Percentiles rank a stretch among this genome's conserved stretches.
Evolutionary conservation across 805 yeast genomes (phyloP).

Genomic region (Hanseniaspora clermontiae): DNA sequence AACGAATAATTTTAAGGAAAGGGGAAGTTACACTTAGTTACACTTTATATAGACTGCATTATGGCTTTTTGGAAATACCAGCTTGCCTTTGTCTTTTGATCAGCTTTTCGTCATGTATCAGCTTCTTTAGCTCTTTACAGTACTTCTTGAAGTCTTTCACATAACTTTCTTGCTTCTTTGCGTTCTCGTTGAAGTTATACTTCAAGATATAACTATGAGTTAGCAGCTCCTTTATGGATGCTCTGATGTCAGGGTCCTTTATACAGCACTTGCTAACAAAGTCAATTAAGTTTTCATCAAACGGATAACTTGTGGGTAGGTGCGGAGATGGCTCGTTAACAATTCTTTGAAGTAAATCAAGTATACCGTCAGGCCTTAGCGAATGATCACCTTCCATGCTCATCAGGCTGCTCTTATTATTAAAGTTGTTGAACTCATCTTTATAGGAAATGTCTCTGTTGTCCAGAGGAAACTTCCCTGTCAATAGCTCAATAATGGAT

Average conservation of each 20-base stretch:
- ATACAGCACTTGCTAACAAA: conserved; percentile 65
- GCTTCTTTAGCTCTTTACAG: conserved; percentile 30
- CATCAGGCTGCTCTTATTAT: background rate
- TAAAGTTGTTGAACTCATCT: background rate
- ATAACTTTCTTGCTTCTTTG: conserved; percentile 15
- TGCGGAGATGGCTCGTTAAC: conserved; percentile 88
- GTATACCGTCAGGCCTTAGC: conserved; percentile 66
- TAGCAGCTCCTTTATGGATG: conserved; percentile 60
- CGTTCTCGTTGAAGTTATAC: conserved; percentile 26
- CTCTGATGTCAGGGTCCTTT: conserved; percentile 55
- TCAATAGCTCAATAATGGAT: conserved; percentile 76
- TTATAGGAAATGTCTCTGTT: background rate
- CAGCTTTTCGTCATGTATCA: conserved; percentile 25
- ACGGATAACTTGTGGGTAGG: conserved; percentile 30
- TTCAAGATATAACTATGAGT: conserved; percentile 27
- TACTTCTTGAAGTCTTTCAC: conserved; percentile 30
- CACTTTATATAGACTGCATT: background rate
- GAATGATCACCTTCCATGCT: conserved; percentile 34
- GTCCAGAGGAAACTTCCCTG: conserved; percentile 64
- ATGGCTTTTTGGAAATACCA: conserved; percentile 15
- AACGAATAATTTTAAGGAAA: background rate
- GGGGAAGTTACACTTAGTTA: background rate
- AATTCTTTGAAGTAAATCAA: conserved; percentile 80
- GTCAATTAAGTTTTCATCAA: conserved; percentile 25
- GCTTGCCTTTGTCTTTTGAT: conserved; percentile 23